phyloP scores from a whole-genome alignment of 768 basidiomycete species.

The Tylopilus cervinicoccineus region DNA sequence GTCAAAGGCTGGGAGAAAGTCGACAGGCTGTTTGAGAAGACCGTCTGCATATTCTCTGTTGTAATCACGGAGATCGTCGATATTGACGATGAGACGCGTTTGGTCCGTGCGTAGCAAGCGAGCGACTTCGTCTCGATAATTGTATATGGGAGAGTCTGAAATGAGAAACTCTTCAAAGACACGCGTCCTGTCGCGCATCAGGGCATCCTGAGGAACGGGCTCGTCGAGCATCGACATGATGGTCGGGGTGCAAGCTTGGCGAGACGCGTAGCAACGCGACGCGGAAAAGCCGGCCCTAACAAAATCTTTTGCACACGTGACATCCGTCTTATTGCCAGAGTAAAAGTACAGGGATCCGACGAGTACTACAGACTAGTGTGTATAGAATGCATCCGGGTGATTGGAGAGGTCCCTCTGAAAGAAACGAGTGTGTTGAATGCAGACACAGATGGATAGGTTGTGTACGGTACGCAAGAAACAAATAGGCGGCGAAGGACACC shows the following conservation, averaged over 20 bases:
- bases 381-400: constrained; percentile 7
- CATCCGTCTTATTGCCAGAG: background rate
- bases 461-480: constrained; percentile 3
- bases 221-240: constrained; percentile 42
- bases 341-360: background rate
- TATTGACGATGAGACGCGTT: constrained; percentile 89
- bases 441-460: constrained; percentile 6
- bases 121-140: constrained; percentile 82
- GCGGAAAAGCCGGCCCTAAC: constrained; percentile 36
- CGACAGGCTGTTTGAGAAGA: constrained; percentile 81
- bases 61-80: constrained; percentile 94
- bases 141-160: constrained; percentile 61
- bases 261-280: constrained; percentile 18
- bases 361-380: constrained; percentile 7
- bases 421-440: constrained; percentile 8
- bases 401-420: background rate
- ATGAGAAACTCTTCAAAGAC: constrained; percentile 82
- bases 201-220: constrained; percentile 63
- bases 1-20: constrained; percentile 87
- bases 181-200: constrained; percentile 71
- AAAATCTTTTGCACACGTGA: constrained; percentile 6
- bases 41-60: constrained; percentile 86
- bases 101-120: constrained; percentile 79
- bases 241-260: background rate
- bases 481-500: background rate